A percentile compares a stretch with the other conserved stretches of the same genome.
phyloP scores from a whole-genome alignment of 805 yeast genomes.

The Candida silvicultrix region DNA sequence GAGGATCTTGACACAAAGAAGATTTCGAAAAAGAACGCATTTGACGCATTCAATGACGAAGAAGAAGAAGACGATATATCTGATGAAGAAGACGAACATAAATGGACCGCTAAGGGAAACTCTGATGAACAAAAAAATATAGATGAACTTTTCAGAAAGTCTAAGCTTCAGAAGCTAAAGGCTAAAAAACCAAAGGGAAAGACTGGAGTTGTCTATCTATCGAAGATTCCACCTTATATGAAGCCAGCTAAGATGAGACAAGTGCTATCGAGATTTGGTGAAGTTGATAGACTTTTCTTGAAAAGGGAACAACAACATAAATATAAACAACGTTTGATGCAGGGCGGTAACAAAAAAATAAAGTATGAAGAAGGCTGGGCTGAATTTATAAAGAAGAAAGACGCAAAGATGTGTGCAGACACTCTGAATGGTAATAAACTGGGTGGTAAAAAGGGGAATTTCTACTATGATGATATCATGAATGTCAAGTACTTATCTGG shows the following conservation, averaged over 20 bases:
- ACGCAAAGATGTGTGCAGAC: conserved; percentile 82
- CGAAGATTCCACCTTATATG: conserved; percentile 94
- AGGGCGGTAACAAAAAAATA: conserved; percentile 88
- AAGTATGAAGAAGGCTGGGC: conserved; percentile 96
- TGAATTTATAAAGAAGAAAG: conserved; percentile 75
- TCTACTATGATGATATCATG: conserved; percentile 90
- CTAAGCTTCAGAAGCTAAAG: conserved; percentile 52
- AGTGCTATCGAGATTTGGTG: conserved; percentile 75
- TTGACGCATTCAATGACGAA: conserved; percentile 16
- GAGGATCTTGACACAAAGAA: conserved; percentile 20
- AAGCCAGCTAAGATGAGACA: conserved; percentile 88
- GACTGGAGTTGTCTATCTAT: conserved; percentile 90
- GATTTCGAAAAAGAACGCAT: conserved; percentile 5
- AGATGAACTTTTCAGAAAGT: conserved; percentile 43
- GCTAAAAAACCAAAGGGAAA: conserved; percentile 49
- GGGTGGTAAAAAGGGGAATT: conserved; percentile 89
- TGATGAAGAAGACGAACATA: conserved; percentile 8
- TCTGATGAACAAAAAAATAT: conserved; percentile 21
- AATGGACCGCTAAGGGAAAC: not conserved
- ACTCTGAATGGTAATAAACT: conserved; percentile 83
- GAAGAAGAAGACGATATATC: conserved; percentile 10
- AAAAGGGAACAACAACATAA: conserved; percentile 75
- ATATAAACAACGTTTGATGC: conserved; percentile 62
- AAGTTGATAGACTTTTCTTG: conserved; percentile 77
- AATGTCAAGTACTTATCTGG: conserved; percentile 85